phyloP scores from a whole-genome alignment of 352 stramenopile genomes.

The Globisporangium paddicum region DNA sequence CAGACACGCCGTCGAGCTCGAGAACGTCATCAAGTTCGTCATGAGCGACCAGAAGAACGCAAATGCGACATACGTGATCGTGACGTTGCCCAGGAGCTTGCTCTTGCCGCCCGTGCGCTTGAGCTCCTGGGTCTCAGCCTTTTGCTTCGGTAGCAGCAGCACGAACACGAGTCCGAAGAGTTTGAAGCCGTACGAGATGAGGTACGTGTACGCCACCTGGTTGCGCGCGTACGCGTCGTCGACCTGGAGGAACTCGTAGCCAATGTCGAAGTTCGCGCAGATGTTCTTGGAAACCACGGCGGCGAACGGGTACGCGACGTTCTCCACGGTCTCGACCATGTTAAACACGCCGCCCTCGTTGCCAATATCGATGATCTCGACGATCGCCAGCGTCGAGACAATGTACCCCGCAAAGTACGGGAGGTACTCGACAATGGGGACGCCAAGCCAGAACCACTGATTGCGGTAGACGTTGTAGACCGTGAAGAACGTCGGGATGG shows the following conservation, averaged over 20 bases:
- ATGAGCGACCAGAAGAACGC: too few species aligned
- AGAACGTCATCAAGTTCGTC: too few species aligned
- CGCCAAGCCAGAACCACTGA: too few species aligned
- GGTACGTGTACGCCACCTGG: slow-evolving; percentile 20
- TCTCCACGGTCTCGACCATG: slow-evolving; percentile 18
- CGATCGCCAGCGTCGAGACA: slow-evolving; percentile 13
- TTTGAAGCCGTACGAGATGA: slow-evolving; percentile 17
- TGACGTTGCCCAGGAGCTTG: slow-evolving; percentile 16
- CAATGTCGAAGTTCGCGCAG: slow-evolving; percentile 12
- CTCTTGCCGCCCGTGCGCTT: slow-evolving; percentile 20
- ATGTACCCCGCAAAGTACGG: slow-evolving; percentile 12
- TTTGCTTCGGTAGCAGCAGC: slow-evolving; percentile 21
- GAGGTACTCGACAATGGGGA: slow-evolving; percentile 18
- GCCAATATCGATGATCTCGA: slow-evolving; percentile 19
- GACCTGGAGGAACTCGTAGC: slow-evolving; percentile 10
- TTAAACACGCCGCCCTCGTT: slow-evolving; percentile 20
- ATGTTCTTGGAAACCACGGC: slow-evolving; percentile 13
- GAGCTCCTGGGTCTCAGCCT: slow-evolving; percentile 19
- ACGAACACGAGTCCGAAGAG: slow-evolving; percentile 19
- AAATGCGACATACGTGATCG: too few species aligned
- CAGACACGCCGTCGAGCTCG: too few species aligned
- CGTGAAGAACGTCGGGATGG: slow-evolving; percentile 22
- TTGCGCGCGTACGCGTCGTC: slow-evolving; percentile 16
- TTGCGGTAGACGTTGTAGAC: slow-evolving; percentile 27
- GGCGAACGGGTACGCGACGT: slow-evolving; percentile 17